A percentile compares a stretch with the other conserved stretches of the same genome.
Conservation (phyloP, 2,329 filamentous ascomycete genomes). For the Clathrospora elynae region DNA sequence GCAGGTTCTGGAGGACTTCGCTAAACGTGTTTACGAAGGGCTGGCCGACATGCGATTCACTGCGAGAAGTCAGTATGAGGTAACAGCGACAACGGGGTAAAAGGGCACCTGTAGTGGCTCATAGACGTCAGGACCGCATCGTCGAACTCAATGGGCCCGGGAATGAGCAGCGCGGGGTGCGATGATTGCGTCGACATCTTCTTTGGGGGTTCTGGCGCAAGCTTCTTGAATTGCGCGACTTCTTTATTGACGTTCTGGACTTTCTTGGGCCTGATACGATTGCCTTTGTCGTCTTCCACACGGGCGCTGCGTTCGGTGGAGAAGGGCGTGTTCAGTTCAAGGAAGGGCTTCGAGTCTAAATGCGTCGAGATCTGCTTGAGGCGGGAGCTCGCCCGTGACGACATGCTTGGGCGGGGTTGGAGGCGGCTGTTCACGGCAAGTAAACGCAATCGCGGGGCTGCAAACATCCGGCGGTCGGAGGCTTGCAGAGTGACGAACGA, state of each 20-base stretch:
- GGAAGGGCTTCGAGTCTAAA: constrained; percentile 60
- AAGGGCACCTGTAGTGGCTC: constrained; percentile 83
- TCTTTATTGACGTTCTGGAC: constrained; percentile 15
- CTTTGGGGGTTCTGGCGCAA: constrained; percentile 22
- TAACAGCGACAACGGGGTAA: background rate
- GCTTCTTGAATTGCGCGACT: constrained; percentile 17
- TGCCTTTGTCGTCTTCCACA: constrained; percentile 59
- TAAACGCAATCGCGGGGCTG: constrained; percentile 36
- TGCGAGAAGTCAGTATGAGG: constrained; percentile 45
- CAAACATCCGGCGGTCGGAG: constrained; percentile 44
- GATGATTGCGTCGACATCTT: constrained; percentile 63
- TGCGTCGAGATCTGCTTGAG: constrained; percentile 66
- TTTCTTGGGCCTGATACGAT: constrained; percentile 22
- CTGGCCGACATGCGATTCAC: constrained; percentile 90
- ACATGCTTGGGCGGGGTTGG: constrained; percentile 38
- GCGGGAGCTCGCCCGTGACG: constrained; percentile 54
- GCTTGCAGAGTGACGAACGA: constrained; percentile 8
- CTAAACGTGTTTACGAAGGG: constrained; percentile 90
- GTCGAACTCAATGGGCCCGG: constrained; percentile 96
- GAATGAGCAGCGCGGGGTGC: constrained; percentile 84
- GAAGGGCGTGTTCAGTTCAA: constrained; percentile 67
- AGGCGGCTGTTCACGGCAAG: constrained; percentile 34
- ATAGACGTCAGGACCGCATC: constrained; percentile 95
- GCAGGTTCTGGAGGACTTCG: constrained; percentile 83
- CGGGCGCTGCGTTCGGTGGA: constrained; percentile 62